Conservation (phyloP, 2,329 filamentous ascomycete genomes). For the Colletotrichum somersetense region DNA sequence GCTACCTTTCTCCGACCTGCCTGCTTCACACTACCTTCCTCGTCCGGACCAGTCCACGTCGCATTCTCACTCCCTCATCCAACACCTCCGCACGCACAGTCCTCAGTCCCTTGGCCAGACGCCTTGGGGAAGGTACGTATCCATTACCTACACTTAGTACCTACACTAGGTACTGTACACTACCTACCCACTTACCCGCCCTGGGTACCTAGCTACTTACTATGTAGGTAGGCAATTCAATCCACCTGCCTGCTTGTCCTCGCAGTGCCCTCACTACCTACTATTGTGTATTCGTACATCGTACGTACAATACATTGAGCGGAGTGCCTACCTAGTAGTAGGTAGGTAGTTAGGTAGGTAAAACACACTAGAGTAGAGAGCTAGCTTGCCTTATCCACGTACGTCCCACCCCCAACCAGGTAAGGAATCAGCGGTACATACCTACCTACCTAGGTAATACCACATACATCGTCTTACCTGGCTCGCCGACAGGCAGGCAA, state of each 20-base stretch:
- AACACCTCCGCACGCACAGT: not conserved
- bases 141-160: too few relatives aligned
- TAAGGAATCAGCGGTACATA: not conserved
- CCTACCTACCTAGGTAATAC: not conserved
- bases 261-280: too few relatives aligned
- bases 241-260: too few relatives aligned
- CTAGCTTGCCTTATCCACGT: constrained; percentile 7
- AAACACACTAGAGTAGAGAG: too few relatives aligned
- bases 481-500: not conserved
- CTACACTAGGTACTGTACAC: not conserved
- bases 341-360: too few relatives aligned
- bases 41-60: not conserved
- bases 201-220: too few relatives aligned
- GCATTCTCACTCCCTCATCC: not conserved
- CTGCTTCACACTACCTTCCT: not conserved
- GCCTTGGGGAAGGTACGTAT: constrained; percentile 1
- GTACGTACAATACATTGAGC: too few relatives aligned
- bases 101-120: not conserved
- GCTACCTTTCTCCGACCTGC: not conserved
- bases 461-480: not conserved
- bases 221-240: too few relatives aligned
- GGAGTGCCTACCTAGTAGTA: too few relatives aligned
- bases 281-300: too few relatives aligned
- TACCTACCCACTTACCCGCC: not conserved
- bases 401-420: not conserved